These are phyloP conservation scores for Paramecium tetraurelia DNA, from an alignment of 73 alveolate genomes.

Conservation along the genomic window DNA sequence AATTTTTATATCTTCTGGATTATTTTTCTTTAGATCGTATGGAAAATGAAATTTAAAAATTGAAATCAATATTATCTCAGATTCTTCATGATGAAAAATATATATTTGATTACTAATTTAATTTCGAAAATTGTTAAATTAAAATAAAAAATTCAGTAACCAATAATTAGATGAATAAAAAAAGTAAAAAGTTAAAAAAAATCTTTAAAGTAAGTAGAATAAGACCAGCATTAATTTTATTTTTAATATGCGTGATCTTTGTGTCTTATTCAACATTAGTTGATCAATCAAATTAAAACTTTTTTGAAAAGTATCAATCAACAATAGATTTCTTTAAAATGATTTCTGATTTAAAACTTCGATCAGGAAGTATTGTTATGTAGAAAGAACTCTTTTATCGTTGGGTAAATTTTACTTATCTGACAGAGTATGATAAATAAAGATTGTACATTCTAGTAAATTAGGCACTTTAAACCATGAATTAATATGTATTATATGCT, in stretches of 20 bases:
- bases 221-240: not conserved
- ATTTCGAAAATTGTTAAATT: not conserved
- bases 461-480: not conserved
- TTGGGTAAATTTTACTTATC: not conserved
- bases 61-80: not conserved
- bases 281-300: not conserved
- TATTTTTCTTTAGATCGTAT: not conserved
- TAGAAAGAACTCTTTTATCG: not conserved
- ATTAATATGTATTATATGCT: not conserved
- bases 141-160: not conserved
- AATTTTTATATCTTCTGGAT: not conserved
- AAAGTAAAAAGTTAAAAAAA: not conserved
- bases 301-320: not conserved
- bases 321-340: not conserved
- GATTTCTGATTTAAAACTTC: not conserved
- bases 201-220: not conserved
- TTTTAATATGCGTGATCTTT: not conserved
- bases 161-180: not conserved
- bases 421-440: not conserved
- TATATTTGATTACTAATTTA: not conserved
- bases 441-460: not conserved
- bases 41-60: not conserved
- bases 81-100: not conserved
- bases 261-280: not conserved
- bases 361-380: not conserved